Conservation (phyloP, 2,329 filamentous ascomycete genomes). For the Sclerotinia trifoliorum region DNA sequence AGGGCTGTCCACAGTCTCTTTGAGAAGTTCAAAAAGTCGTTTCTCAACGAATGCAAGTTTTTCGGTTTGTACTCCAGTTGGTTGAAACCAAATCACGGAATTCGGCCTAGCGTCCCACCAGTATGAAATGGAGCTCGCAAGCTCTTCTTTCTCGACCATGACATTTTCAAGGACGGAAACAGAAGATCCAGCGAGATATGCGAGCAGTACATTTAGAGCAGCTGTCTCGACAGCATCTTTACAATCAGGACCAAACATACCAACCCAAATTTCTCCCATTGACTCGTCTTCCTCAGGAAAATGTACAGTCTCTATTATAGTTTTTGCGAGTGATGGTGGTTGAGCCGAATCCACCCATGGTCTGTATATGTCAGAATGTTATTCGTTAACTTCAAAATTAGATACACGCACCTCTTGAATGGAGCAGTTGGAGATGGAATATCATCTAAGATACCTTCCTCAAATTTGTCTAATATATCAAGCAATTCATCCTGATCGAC, state of each 20-base stretch:
- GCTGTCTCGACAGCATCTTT: slow-evolving; percentile 65
- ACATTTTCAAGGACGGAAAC: slow-evolving; percentile 89
- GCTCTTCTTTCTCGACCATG: slow-evolving; percentile 88
- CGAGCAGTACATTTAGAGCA: slow-evolving; percentile 75
- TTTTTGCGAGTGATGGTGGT: slow-evolving; percentile 69
- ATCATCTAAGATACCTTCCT: slow-evolving; percentile 78
- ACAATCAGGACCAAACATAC: slow-evolving; percentile 82
- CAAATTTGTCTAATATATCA: slow-evolving; percentile 80
- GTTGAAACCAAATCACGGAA: slow-evolving; percentile 79
- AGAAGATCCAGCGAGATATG: slow-evolving; percentile 89
- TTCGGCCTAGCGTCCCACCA: slow-evolving; percentile 77
- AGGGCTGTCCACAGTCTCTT: slow-evolving; percentile 74
- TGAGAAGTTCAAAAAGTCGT: slow-evolving; percentile 78
- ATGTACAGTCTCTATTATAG: slow-evolving; percentile 73
- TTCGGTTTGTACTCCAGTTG: slow-evolving; percentile 82
- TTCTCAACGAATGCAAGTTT: slow-evolving; percentile 82
- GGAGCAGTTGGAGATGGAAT: slow-evolving; percentile 72
- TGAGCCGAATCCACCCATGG: slow-evolving; percentile 90
- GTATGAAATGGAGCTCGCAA: slow-evolving; percentile 82
- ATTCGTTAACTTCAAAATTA: neutral
- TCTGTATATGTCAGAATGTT: slow-evolving; percentile 30
- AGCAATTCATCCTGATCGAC: slow-evolving; percentile 80
- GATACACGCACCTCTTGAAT: slow-evolving; percentile 57
- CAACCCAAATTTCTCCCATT: slow-evolving; percentile 81
- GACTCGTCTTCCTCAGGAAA: slow-evolving; percentile 98